Evolutionary conservation across 2,329 filamentous ascomycete genomes (phyloP), one percentile per base, ranked within the genome.

Genomic region (Arthrobotrys musiformis): DNA sequence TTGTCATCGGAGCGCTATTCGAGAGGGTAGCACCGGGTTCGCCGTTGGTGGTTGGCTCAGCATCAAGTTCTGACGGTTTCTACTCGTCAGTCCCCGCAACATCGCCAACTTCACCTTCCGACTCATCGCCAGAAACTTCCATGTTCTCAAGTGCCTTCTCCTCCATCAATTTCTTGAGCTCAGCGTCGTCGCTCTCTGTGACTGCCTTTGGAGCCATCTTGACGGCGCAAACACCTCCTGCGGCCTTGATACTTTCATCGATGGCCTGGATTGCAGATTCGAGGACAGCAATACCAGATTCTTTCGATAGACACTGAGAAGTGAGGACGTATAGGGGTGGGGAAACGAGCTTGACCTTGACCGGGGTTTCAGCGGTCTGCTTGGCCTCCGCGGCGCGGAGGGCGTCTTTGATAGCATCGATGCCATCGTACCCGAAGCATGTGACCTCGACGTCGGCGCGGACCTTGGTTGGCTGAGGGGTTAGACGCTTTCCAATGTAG

Each of bases 141-240:
- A 93, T 92, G 85, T 99, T 99, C 80, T 81, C 80, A 7, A 70
- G 52, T 0, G 66, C 74, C 50, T 89, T 98, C 94, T 98, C 97
- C 88, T 98, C 95, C 95, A 99, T 99, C 80, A 99, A 89, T 63
- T 94, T 95, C 84, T 97, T 93, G 80, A 99, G 87, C 85, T 97
- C 94, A 26, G 94, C 95, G 83, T 99, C 95, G 82, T 99, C 96
- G 84, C 93, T 96, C 88, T 98, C 96, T 0, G 95, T 99, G 79
- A 99, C 95, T 3, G 96, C 95, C 90, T 98, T 98, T 81, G 95
- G 95, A 82, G 95, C 94, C 95, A 99, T 99, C 90, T 96, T 97
- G 81, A 97, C 91, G 48, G 91, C 88, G 82, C 94, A 91, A 82
- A 89, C 90, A 78, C 95, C 95, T 66, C 92, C 92, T 0, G 92